A percentile compares a stretch with the other conserved stretches of the same genome.
These are phyloP conservation scores for Citrullus colocynthis DNA, from an alignment of 306 rosid genomes.

Conservation along the genomic window DNA sequence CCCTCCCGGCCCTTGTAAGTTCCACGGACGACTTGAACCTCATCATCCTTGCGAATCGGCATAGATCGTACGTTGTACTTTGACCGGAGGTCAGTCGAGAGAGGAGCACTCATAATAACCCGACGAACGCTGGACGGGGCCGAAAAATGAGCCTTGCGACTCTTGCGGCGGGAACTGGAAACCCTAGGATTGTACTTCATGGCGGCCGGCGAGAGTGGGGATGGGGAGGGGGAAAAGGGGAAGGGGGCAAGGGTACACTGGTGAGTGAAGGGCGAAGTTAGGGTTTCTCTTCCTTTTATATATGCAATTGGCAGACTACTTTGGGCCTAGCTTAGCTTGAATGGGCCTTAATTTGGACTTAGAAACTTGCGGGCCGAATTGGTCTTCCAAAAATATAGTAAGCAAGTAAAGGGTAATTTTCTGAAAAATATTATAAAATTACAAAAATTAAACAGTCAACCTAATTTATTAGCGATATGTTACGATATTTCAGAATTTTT, in stretches of 20 bases:
- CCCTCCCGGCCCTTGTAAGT: slow-evolving; percentile 93
- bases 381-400: background rate
- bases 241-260: background rate
- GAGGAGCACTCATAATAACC: slow-evolving; percentile 81
- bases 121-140: slow-evolving; percentile 95
- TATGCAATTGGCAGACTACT: background rate
- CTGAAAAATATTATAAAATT: no score
- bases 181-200: slow-evolving; percentile 90
- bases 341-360: background rate
- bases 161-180: slow-evolving; percentile 85
- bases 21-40: slow-evolving; percentile 83
- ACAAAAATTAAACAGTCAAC: no score
- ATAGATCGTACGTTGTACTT: slow-evolving; percentile 86
- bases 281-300: slow-evolving; percentile 2
- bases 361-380: background rate
- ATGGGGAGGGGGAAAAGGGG: background rate
- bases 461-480: no score
- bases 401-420: no score
- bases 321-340: background rate
- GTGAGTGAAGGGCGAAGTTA: background rate
- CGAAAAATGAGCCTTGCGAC: slow-evolving; percentile 84
- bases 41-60: slow-evolving; percentile 88
- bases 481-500: no score
- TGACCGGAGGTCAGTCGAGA: slow-evolving; percentile 62
- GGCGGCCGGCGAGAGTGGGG: background rate